phyloP scores from a whole-genome alignment of 2,329 filamentous ascomycete species.

The Paecilomyces formosus region DNA sequence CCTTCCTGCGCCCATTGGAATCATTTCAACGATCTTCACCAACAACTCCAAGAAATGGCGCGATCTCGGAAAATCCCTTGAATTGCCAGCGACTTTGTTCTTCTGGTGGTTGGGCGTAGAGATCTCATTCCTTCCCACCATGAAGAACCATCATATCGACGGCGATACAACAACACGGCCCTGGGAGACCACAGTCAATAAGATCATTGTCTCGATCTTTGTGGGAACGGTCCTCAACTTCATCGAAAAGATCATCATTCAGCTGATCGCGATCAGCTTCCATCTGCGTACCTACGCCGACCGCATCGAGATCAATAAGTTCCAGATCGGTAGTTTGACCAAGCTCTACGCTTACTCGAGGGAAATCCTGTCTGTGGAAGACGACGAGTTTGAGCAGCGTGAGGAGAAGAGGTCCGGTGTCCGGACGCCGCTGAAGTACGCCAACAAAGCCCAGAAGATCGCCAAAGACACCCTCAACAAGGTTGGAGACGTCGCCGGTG shows the following conservation, averaged over 20 bases:
- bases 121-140: conserved; percentile 76
- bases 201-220: conserved; percentile 79
- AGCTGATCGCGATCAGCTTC: conserved; percentile 90
- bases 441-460: conserved; percentile 63
- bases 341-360: conserved; percentile 61
- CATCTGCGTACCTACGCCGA: conserved; percentile 86
- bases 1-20: conserved; percentile 54
- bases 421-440: conserved; percentile 65
- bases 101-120: conserved; percentile 87
- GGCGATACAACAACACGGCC: conserved; percentile 44
- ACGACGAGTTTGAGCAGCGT: conserved; percentile 66
- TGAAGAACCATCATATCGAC: conserved; percentile 57
- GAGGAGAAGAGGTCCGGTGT: conserved; percentile 49
- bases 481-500: conserved; percentile 77
- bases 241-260: conserved; percentile 85
- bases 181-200: conserved; percentile 77
- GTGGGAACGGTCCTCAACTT: conserved; percentile 74
- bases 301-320: conserved; percentile 86
- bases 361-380: conserved; percentile 58
- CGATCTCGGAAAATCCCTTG: conserved; percentile 77
- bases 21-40: conserved; percentile 67
- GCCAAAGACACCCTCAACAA: conserved; percentile 69
- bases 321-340: conserved; percentile 64
- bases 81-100: conserved; percentile 78
- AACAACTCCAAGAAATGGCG: conserved; percentile 91